Evolutionary conservation across 108 stramenopile genomes (phyloP).

Genomic region (Fistulifera pelliculosa): DNA sequence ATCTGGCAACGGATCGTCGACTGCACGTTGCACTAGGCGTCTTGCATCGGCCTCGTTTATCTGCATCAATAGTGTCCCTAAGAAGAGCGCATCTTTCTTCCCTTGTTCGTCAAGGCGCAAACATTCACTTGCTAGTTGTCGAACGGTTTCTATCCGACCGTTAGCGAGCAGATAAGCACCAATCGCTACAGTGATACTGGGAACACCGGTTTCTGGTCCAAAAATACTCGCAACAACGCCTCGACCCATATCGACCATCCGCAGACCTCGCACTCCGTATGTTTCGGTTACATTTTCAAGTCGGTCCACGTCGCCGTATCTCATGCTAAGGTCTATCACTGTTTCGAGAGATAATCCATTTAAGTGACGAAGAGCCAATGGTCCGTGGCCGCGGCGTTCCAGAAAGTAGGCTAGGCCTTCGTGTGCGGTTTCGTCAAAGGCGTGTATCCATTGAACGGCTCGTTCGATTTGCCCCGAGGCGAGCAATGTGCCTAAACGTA

Average conservation of each 20-base stretch:
- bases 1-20: slow-evolving; percentile 16
- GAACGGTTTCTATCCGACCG: slow-evolving; percentile 45
- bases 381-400: slow-evolving; percentile 57
- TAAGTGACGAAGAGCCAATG: slow-evolving; percentile 44
- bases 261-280: slow-evolving; percentile 40
- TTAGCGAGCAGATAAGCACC: slow-evolving; percentile 55
- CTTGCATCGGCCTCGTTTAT: slow-evolving; percentile 28
- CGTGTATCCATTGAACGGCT: slow-evolving; percentile 71
- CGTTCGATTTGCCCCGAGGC: slow-evolving; percentile 45
- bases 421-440: slow-evolving; percentile 38
- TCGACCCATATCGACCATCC: slow-evolving; percentile 50
- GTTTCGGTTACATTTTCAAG: slow-evolving; percentile 46
- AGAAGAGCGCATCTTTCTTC: slow-evolving; percentile 34
- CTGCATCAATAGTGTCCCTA: slow-evolving; percentile 35
- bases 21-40: slow-evolving; percentile 28
- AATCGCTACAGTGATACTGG: slow-evolving; percentile 43
- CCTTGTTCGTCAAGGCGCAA: slow-evolving; percentile 28
- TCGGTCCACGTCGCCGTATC: slow-evolving; percentile 46
- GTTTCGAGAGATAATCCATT: slow-evolving; percentile 62
- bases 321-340: slow-evolving; percentile 59
- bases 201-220: slow-evolving; percentile 16
- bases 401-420: slow-evolving; percentile 63
- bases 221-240: slow-evolving; percentile 30
- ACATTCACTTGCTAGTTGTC: slow-evolving; percentile 35
- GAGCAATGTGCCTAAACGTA: slow-evolving; percentile 67